Conservation (phyloP, 805 yeast species). For the Priceomyces melissophilus region DNA sequence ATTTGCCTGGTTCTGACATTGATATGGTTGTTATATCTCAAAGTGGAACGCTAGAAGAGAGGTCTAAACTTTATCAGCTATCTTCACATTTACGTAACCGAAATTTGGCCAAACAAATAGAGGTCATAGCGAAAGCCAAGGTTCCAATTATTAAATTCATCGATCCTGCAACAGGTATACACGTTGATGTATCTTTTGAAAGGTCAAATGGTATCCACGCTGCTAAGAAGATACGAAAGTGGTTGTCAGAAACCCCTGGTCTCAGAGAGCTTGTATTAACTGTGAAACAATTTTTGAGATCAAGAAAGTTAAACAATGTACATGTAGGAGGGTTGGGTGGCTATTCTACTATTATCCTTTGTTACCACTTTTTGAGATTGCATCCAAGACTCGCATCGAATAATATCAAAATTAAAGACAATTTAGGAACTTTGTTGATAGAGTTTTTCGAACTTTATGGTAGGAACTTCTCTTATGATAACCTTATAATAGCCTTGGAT, state of each 20-base stretch:
- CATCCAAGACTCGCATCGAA: conserved; percentile 76
- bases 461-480: conserved; percentile 79
- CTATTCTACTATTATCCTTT: conserved; percentile 84
- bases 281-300: conserved; percentile 78
- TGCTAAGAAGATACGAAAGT: conserved; percentile 68
- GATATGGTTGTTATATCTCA: conserved; percentile 83
- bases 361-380: conserved; percentile 68
- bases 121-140: conserved; percentile 84
- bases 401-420: conserved; percentile 64
- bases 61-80: conserved; percentile 66
- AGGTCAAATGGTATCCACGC: conserved; percentile 79
- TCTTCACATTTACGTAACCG: conserved; percentile 63
- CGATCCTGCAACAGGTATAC: conserved; percentile 66
- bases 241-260: conserved; percentile 75
- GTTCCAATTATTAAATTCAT: conserved; percentile 93
- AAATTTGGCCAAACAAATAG: conserved; percentile 66
- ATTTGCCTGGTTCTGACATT: conserved; percentile 92
- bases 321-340: conserved; percentile 96
- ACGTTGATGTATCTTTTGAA: conserved; percentile 89
- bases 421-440: conserved; percentile 79
- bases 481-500: conserved; percentile 65
- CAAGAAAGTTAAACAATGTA: conserved; percentile 77
- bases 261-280: conserved; percentile 77
- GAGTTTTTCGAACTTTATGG: conserved; percentile 95
- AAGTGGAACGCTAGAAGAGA: conserved; percentile 54